These are phyloP conservation scores for Magnusiomyces clavatus DNA, from an alignment of 1,139 yeast species.

Conservation along the genomic window DNA sequence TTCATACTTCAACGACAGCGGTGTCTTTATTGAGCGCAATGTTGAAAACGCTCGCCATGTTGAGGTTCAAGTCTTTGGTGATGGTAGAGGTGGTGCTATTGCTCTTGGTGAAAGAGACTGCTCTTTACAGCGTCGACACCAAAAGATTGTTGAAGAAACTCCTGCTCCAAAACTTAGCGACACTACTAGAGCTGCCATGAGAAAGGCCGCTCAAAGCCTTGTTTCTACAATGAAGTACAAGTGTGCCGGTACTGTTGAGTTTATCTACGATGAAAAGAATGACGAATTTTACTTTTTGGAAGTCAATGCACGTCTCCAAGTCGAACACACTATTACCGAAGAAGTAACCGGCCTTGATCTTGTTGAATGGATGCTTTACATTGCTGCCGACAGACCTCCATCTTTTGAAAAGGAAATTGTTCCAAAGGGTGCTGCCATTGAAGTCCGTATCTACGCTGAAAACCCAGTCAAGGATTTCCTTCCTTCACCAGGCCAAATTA, in stretches of 20 bases:
- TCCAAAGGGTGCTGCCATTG: slow-evolving; percentile 87
- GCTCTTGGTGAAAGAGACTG: slow-evolving; percentile 97
- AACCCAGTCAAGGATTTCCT: slow-evolving; percentile 91
- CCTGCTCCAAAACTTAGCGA: slow-evolving; percentile 94
- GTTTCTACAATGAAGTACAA: slow-evolving; percentile 78
- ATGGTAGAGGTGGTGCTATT: slow-evolving; percentile 84
- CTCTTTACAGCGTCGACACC: slow-evolving; percentile 93
- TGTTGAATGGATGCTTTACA: slow-evolving; percentile 92
- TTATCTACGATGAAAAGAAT: slow-evolving; percentile 74
- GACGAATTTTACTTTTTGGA: slow-evolving; percentile 92
- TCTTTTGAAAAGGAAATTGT: slow-evolving; percentile 52
- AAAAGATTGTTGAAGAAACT: slow-evolving; percentile 91
- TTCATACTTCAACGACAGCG: slow-evolving; percentile 88
- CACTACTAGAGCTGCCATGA: slow-evolving; percentile 63
- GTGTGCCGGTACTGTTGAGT: slow-evolving; percentile 97
- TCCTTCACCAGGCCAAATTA: slow-evolving; percentile 93
- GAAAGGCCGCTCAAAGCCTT: slow-evolving; percentile 76
- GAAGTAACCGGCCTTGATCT: slow-evolving; percentile 88
- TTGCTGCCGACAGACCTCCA: slow-evolving; percentile 87
- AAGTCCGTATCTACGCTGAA: slow-evolving; percentile 80
- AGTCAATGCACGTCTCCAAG: slow-evolving; percentile 94
- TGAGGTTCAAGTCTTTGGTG: slow-evolving; percentile 94
- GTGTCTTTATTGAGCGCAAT: slow-evolving; percentile 88
- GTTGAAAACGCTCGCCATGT: slow-evolving; percentile 94
- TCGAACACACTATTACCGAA: slow-evolving; percentile 96